These are phyloP conservation scores for Drechslerella coelobrocha DNA, from an alignment of 2,329 filamentous ascomycete species.

Conservation along the genomic window DNA sequence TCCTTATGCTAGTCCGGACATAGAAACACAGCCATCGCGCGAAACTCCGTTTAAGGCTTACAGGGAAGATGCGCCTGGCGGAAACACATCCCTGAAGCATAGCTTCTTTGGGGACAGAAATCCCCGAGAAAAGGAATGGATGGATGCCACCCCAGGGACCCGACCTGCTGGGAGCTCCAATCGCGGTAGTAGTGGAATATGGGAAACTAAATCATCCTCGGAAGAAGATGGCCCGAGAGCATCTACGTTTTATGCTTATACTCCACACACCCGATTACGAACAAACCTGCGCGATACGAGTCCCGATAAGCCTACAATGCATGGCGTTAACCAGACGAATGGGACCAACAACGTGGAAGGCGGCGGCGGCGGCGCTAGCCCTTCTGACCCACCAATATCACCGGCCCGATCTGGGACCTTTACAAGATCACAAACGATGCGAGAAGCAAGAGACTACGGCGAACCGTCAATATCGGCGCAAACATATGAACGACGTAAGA, in stretches of 20 bases:
- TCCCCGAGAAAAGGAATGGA: conserved; percentile 48
- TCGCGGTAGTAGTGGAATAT: conserved; percentile 17
- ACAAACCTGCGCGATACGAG: conserved; percentile 38
- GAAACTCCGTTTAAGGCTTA: conserved; percentile 14
- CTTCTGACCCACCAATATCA: conserved; percentile 20
- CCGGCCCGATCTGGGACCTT: conserved; percentile 22
- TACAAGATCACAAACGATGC: conserved; percentile 15
- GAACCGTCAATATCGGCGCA: conserved; percentile 17
- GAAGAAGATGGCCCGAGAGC: conserved; percentile 27
- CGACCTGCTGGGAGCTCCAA: conserved; percentile 18
- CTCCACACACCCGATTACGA: conserved; percentile 32
- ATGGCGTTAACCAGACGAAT: conserved; percentile 5
- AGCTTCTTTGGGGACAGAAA: conserved; percentile 45
- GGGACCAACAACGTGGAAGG: conserved; percentile 13
- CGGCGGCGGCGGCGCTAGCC: conserved; percentile 5
- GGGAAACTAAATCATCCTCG: conserved; percentile 44
- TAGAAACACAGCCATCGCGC: conserved; percentile 6
- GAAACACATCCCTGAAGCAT: conserved; percentile 25
- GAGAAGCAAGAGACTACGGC: conserved; percentile 19
- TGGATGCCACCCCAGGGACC: conserved; percentile 27
- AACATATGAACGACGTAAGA: conserved; percentile 26
- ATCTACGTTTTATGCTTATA: conserved; percentile 45
- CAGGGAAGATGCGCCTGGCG: conserved; percentile 8
- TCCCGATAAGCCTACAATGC: conserved; percentile 19
- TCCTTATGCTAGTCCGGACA: conserved; percentile 31